Base-by-base conservation (phyloP, 371 early-diverging fungal genomes). In the Synchytrium microbalum region DNA sequence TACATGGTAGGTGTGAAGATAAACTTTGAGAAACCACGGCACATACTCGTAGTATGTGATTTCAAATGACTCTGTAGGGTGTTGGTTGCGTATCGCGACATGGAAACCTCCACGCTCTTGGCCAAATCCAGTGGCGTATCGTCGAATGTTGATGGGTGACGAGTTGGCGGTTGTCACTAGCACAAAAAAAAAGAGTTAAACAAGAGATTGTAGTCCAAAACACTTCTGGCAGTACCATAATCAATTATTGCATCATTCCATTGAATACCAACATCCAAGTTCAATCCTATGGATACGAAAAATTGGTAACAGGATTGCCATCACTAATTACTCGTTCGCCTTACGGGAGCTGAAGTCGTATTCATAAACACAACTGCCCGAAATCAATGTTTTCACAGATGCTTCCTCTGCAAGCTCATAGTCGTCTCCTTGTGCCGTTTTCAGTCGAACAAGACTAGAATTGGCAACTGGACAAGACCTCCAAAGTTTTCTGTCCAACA, bases 11-110 rank as follows among this genome's bases (percentile, higher is more conserved):
- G 95, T 95, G 66, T 96, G 94, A 14, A 91, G 69, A 75, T 92
- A 95, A 13, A 93, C 61, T 60, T 90, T 91, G 27, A 97, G 75
- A 66, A 84, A 93, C 96, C 96, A 97, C 0, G 96, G 98, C 3
- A 93, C 73, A 0, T 84, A 74, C 60, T 95, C 92, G 62, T 86
- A 78, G 67, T 88, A 90, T 23, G 78, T 73, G 3, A 91, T 77
- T 1, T 74, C 71, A 13, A 84, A 64, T 19, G 77, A 33, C 5
- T 72, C 64, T 16, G 64, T 57, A 5, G 69, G 68, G 56, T 84
- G 73, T 46, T 78, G 76, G 68, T 93, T 95, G 31, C 73, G 71
- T 5, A 96, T 70, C 8, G 84, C 81, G 1, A 90, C 76, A 32
- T 80, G 82, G 8, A 96, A 68, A 19, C 92, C 92, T 25, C 95